Base-by-base conservation (phyloP, 345 rosid genomes). In the Camelina hispida region DNA sequence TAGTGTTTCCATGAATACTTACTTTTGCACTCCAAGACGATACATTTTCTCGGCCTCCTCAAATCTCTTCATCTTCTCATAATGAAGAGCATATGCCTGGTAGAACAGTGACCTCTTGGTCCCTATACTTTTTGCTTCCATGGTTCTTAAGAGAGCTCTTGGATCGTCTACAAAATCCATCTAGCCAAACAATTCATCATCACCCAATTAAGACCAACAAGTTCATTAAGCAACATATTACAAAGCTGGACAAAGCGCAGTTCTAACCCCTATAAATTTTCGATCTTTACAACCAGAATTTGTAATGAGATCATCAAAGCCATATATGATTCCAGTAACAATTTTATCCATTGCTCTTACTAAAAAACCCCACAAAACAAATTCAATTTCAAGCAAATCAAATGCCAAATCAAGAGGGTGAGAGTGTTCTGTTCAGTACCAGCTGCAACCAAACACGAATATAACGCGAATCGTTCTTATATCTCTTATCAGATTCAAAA, bases 141-240 rank as follows among this genome's bases (percentile, higher is more conserved):
- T 94, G 16, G 80, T 81, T 64, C 82, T 86, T 77, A 94, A 71
- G 50, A 94, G 74, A 25, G 80, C 61, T 73, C 68, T 88, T 30
- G 99, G 99, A 53, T 95, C 97, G 53, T 85, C 97, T 67, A 92
- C 90, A 76, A 83, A 90, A 80, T 95, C 97, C 99, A 95, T 92
- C 99, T 95, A 75, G 37, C 57, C 73, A 78, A 50, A 42, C 9
- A 66, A 42, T 1, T 28, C 35, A 70, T 25, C 67, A 64, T 18
- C 62, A 37, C 15, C 55, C 28, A 77, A 28, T 46, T 12, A 77
- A 56, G 14, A 62, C 66, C 58, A 64, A 69, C 64, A 62, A 56
- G 37, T 57, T 25, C 40, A 56, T 32, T 1, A 25, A 37, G 37
- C 58, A 68, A 40, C 28, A 13, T 25, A 25, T 2, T 20, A 60